Percentiles rank a stretch among this genome's conserved stretches.
phyloP scores from a whole-genome alignment of 2,329 filamentous ascomycete species.

The Nectriaceae sp. region DNA sequence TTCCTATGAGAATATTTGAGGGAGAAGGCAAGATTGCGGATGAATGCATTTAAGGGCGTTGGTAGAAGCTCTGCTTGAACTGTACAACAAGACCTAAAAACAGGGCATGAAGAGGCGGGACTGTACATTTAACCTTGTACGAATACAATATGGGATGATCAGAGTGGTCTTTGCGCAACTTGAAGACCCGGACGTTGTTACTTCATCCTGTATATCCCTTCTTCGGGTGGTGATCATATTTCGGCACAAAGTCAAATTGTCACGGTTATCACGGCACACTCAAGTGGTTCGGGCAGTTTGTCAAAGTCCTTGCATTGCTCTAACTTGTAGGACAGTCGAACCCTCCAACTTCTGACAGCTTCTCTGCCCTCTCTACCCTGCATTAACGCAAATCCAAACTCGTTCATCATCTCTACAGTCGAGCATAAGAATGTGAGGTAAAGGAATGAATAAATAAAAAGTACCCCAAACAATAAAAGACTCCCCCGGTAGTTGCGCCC shows the following conservation, averaged over 20 bases:
- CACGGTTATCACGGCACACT: no score
- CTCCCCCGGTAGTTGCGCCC: slow-evolving; percentile 13
- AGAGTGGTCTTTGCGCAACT: no score
- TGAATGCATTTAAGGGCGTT: slow-evolving; percentile 23
- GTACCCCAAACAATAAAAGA: slow-evolving; percentile 18
- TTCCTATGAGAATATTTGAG: no score
- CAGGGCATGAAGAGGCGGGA: slow-evolving; percentile 10
- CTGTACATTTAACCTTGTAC: slow-evolving; percentile 29
- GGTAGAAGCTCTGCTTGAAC: slow-evolving; percentile 22
- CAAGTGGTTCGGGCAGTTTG: no score
- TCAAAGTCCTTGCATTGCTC: slow-evolving; percentile 29
- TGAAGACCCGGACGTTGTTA: no score
- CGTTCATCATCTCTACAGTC: slow-evolving; percentile 13
- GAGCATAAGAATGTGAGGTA: slow-evolving; percentile 10
- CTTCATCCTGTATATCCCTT: no score
- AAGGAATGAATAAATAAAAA: slow-evolving; percentile 17
- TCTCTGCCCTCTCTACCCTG: slow-evolving; percentile 18
- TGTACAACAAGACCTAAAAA: slow-evolving; percentile 23
- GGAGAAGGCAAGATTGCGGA: background rate
- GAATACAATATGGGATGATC: slow-evolving; percentile 17
- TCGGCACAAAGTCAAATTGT: no score
- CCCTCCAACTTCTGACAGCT: slow-evolving; percentile 6
- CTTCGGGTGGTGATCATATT: no score
- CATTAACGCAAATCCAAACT: slow-evolving; percentile 21
- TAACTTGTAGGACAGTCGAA: slow-evolving; percentile 20